Percentiles rank a stretch among this genome's conserved stretches.
Evolutionary conservation across 768 basidiomycete species (phyloP).

Genomic region (Mycena olivaceomarginata): DNA sequence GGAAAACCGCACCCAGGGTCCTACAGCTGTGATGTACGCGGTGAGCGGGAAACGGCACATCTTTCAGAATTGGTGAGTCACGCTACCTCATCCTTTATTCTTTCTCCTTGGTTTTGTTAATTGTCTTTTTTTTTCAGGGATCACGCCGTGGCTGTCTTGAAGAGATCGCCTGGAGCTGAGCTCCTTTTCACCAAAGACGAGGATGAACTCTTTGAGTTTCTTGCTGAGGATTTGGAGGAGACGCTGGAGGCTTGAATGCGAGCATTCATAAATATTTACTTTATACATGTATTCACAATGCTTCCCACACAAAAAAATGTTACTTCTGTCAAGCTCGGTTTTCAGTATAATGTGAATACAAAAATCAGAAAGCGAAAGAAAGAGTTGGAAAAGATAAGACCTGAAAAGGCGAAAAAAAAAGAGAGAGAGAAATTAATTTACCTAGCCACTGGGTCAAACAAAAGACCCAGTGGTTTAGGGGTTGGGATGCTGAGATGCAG

Average conservation of each 20-base stretch:
- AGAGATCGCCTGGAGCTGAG: background rate
- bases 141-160: background rate
- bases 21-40: too few species aligned
- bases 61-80: background rate
- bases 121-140: background rate
- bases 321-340: too few species aligned
- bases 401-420: background rate
- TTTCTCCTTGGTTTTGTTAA: too few species aligned
- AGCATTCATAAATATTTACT: background rate
- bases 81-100: background rate
- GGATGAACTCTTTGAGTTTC: background rate
- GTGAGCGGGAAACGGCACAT: too few species aligned
- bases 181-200: background rate
- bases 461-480: too few species aligned
- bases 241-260: background rate
- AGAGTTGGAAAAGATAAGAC: background rate
- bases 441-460: conserved; percentile 1
- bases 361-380: background rate
- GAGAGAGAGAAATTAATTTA: background rate
- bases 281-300: background rate
- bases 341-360: background rate
- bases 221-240: background rate
- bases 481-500: background rate
- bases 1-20: too few species aligned
- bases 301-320: too few species aligned